Percentiles rank a stretch among this genome's conserved stretches.
Evolutionary conservation across 2,329 filamentous ascomycete species (phyloP).

Genomic region (Cryphonectria carpinicola): DNA sequence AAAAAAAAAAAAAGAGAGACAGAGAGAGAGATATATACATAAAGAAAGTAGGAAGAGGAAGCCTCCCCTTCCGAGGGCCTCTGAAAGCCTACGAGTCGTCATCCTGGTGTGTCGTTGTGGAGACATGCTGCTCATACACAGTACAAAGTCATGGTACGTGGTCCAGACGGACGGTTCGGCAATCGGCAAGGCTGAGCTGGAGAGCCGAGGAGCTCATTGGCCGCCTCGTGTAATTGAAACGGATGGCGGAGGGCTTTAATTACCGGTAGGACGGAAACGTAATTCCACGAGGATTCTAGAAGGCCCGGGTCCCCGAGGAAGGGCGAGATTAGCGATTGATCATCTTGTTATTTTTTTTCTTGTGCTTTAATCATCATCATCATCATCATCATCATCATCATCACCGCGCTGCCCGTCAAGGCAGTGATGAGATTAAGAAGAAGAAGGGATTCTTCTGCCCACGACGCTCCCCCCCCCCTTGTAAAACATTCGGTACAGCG

Average conservation of each 20-base stretch:
- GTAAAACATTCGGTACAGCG: neutral
- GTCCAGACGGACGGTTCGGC: neutral
- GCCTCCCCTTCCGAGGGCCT: too few relatives aligned
- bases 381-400: neutral
- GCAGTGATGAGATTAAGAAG: neutral
- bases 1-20: too few relatives aligned
- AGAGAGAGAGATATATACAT: too few relatives aligned
- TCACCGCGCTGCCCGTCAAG: constrained; percentile 14
- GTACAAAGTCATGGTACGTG: neutral
- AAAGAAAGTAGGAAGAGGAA: too few relatives aligned
- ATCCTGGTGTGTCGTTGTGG: neutral
- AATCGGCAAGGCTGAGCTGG: constrained; percentile 20
- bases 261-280: constrained; percentile 18
- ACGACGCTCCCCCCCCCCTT: neutral
- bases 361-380: neutral
- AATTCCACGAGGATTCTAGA: constrained; percentile 23
- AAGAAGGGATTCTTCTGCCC: too few relatives aligned
- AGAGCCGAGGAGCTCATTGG: constrained; percentile 20
- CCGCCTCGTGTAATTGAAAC: constrained; percentile 19
- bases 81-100: neutral
- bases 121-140: neutral
- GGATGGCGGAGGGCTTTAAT: constrained; percentile 14
- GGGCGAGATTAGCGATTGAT: constrained; percentile 16
- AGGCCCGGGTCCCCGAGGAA: constrained; percentile 11
- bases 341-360: neutral